phyloP scores from a whole-genome alignment of 2,329 filamentous ascomycete species.

The Knoxdaviesia capensis region DNA sequence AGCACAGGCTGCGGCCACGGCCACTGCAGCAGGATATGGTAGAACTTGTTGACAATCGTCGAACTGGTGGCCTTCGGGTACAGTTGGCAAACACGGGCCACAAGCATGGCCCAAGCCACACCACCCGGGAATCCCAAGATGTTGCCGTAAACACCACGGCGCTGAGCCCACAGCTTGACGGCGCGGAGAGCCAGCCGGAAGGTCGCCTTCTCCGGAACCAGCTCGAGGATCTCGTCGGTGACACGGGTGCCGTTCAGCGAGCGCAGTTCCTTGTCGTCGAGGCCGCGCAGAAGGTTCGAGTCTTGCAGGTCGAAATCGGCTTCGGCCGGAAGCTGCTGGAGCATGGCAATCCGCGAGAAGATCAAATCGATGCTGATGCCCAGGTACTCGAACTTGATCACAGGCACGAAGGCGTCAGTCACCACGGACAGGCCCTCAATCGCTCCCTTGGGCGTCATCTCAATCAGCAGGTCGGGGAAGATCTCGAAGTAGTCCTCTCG shows the following conservation, averaged over 20 bases:
- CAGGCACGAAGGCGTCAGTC: slow-evolving; percentile 79
- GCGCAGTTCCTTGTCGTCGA: slow-evolving; percentile 72
- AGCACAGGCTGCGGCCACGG: slow-evolving; percentile 87
- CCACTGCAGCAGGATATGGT: slow-evolving; percentile 79
- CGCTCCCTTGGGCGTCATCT: slow-evolving; percentile 56
- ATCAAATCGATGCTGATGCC: slow-evolving; percentile 93
- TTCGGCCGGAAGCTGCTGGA: slow-evolving; percentile 47
- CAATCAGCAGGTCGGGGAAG: slow-evolving; percentile 62
- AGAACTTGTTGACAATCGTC: slow-evolving; percentile 84
- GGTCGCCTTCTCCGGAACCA: slow-evolving; percentile 76
- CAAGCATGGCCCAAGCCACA: slow-evolving; percentile 95
- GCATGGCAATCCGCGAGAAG: slow-evolving; percentile 52
- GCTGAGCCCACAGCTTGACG: slow-evolving; percentile 91
- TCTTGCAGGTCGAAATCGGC: slow-evolving; percentile 59
- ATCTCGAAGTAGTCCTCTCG: slow-evolving; percentile 82
- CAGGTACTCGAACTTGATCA: slow-evolving; percentile 87
- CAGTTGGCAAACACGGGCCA: slow-evolving; percentile 85
- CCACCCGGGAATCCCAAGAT: slow-evolving; percentile 93
- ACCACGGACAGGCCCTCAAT: slow-evolving; percentile 75
- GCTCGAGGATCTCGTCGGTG: slow-evolving; percentile 72
- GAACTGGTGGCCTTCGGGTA: slow-evolving; percentile 85
- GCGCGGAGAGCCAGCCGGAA: slow-evolving; percentile 79
- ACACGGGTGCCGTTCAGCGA: slow-evolving; percentile 89
- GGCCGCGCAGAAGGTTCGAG: slow-evolving; percentile 62
- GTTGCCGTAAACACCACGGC: slow-evolving; percentile 83